Evolutionary conservation across 768 basidiomycete species (phyloP), one percentile per base, ranked within the genome.

Genomic region (Lenzites betulinus): DNA sequence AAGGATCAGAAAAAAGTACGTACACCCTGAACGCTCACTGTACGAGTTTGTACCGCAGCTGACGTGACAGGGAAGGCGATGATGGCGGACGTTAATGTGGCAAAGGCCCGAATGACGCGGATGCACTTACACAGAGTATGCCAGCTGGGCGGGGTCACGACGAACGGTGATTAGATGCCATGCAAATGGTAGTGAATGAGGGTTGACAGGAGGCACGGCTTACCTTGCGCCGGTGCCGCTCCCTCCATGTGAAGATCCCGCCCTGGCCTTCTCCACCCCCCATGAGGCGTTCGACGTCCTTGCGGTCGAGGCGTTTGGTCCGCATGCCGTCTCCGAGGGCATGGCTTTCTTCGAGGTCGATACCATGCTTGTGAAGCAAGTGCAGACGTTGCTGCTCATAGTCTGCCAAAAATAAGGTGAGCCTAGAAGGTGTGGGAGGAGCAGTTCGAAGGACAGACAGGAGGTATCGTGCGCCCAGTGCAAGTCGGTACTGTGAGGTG

Each of bases 401-500:
- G 79, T 98, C 92, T 93, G 62, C 44, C 36, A 47, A 41, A 9
- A 23, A 66, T 56, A 46, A 4, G 53, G 18, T 52, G 44, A 60
- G 63, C 15, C 16, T 13, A 35, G 44, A 49, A 26, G 23, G 36
- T 16, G 1, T 20, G 49, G 12, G 15, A 26, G 58, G 58, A 70
- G 75, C 35, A 42, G 26, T 59, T 23, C 61, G 44, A n/a, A n/a
- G n/a, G n/a, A 73, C 75, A 66, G 64, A 93, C 92, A 95, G 57
- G 89, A 89, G 26, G 93, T 95, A 75, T 98, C 95, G 75, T 98
- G 95, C 22, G 93, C 92, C 95, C 95, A 97, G 75, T 96, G 95
- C 60, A 94, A 81, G 79, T 95, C 90, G 59, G 93, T 92, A 55
- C 91, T 93, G 72, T 68, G 58, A 30, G 54, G 25, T 30, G 64